These are phyloP conservation scores for Penicillium hordei DNA, from an alignment of 2,329 filamentous ascomycete species.

Conservation along the genomic window DNA sequence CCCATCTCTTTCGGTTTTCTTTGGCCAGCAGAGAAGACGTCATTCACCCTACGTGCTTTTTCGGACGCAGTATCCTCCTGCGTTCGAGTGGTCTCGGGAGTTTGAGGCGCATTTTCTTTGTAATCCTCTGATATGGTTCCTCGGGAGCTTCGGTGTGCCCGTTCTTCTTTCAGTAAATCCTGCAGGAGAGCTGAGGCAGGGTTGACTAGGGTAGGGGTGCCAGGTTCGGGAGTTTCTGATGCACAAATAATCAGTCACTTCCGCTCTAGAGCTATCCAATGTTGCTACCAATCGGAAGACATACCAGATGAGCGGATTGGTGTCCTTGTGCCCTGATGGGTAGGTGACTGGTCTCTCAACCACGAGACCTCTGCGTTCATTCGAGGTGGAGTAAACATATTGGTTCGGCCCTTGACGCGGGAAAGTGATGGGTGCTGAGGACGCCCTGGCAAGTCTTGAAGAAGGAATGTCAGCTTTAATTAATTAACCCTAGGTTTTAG, in stretches of 20 bases:
- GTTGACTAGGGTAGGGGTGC: slow-evolving; percentile 37
- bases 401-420: slow-evolving; percentile 32
- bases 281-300: slow-evolving; percentile 3
- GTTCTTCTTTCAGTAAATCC: slow-evolving; percentile 43
- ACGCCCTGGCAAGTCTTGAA: slow-evolving; percentile 25
- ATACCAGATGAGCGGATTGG: slow-evolving; percentile 28
- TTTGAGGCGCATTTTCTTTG: slow-evolving; percentile 26
- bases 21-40: slow-evolving; percentile 30
- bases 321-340: slow-evolving; percentile 21
- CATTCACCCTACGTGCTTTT: slow-evolving; percentile 35
- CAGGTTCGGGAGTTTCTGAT: slow-evolving; percentile 33
- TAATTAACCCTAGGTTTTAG: not conserved
- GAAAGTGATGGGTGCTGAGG: slow-evolving; percentile 32
- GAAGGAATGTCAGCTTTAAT: slow-evolving; percentile 18
- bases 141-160: slow-evolving; percentile 38
- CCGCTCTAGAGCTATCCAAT: not conserved
- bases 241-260: slow-evolving; percentile 3
- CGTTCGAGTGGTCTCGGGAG: slow-evolving; percentile 26
- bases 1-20: slow-evolving; percentile 44
- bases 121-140: slow-evolving; percentile 25
- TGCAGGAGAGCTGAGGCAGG: slow-evolving; percentile 43
- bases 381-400: slow-evolving; percentile 35
- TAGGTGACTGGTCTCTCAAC: slow-evolving; percentile 32
- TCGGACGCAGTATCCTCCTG: slow-evolving; percentile 39
- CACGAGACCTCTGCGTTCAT: slow-evolving; percentile 31